phyloP scores from a whole-genome alignment of 768 basidiomycete species.

The Naganishia vishniacii region DNA sequence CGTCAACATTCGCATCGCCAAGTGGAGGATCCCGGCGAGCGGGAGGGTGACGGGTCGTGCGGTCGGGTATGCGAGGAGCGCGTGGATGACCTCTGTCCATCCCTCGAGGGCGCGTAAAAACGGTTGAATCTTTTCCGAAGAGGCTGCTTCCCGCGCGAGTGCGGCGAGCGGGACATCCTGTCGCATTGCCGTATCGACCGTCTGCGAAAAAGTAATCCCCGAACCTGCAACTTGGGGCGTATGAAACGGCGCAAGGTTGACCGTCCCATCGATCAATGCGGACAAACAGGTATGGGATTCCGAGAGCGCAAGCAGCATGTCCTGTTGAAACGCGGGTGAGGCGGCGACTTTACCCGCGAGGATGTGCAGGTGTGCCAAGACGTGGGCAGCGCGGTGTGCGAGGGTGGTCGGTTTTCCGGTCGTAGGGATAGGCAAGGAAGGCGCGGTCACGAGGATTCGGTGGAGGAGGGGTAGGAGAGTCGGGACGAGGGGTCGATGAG shows the following conservation, averaged over 20 bases:
- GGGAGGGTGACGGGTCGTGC: constrained; percentile 46
- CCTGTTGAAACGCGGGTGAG: constrained; percentile 25
- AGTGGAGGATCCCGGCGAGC: constrained; percentile 40
- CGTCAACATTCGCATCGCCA: constrained; percentile 40
- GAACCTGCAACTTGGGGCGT: background rate
- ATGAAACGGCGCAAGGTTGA: constrained; percentile 3
- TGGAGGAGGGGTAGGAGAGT: constrained; percentile 33
- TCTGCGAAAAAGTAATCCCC: background rate
- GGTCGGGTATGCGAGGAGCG: constrained; percentile 28
- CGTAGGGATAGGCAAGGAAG: constrained; percentile 16
- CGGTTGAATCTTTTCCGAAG: constrained; percentile 4
- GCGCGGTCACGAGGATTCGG: constrained; percentile 23
- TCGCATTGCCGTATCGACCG: constrained; percentile 2
- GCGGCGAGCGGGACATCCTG: constrained; percentile 4
- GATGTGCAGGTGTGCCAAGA: constrained; percentile 29
- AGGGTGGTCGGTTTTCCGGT: background rate
- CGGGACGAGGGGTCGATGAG: constrained; percentile 41
- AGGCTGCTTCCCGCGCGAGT: background rate
- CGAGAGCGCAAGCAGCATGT: constrained; percentile 24
- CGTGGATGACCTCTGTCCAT: constrained; percentile 10
- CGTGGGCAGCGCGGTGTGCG: constrained; percentile 19
- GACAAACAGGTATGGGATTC: constrained; percentile 24
- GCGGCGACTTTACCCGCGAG: constrained; percentile 31
- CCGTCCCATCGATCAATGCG: constrained; percentile 12
- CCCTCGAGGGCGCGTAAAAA: constrained; percentile 6